Conservation (phyloP, 2,329 filamentous ascomycete species). For the Penicillium sp. region DNA sequence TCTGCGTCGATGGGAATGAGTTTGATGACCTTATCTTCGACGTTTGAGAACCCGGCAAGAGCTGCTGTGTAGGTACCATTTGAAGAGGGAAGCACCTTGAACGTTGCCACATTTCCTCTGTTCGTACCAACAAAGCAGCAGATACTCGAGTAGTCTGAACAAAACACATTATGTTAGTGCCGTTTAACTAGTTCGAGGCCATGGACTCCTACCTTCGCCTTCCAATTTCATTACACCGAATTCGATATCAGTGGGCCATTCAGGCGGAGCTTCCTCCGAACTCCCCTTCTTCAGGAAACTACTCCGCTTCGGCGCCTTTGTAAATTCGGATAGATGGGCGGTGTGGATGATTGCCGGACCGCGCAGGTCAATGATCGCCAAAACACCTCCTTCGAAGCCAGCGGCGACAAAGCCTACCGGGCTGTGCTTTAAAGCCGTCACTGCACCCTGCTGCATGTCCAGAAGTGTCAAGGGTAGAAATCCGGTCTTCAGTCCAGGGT, state of each 20-base stretch:
- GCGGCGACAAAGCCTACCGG: constrained; percentile 89
- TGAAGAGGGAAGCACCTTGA: constrained; percentile 77
- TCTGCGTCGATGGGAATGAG: constrained; percentile 78
- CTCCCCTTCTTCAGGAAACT: constrained; percentile 63
- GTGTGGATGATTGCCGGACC: constrained; percentile 82
- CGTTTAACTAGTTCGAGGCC: neutral
- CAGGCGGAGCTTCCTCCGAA: constrained; percentile 51
- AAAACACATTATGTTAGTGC: constrained; percentile 23
- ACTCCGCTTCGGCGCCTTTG: constrained; percentile 71
- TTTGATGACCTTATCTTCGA: constrained; percentile 70
- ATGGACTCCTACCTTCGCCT: constrained; percentile 60
- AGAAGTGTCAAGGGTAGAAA: constrained; percentile 77
- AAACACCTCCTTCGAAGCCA: constrained; percentile 76
- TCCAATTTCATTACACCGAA: constrained; percentile 94
- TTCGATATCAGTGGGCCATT: constrained; percentile 79
- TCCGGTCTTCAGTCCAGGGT: constrained; percentile 73
- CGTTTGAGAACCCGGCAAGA: constrained; percentile 64
- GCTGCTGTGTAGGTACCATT: constrained; percentile 70
- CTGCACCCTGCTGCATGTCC: constrained; percentile 76
- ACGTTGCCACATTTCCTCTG: constrained; percentile 77
- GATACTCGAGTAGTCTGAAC: constrained; percentile 80
- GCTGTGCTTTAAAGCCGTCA: constrained; percentile 78
- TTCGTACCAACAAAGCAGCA: constrained; percentile 88
- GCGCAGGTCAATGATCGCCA: constrained; percentile 82
- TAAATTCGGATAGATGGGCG: constrained; percentile 68